Conservation (phyloP, 306 rosid genomes). For the Cucumis melo region DNA sequence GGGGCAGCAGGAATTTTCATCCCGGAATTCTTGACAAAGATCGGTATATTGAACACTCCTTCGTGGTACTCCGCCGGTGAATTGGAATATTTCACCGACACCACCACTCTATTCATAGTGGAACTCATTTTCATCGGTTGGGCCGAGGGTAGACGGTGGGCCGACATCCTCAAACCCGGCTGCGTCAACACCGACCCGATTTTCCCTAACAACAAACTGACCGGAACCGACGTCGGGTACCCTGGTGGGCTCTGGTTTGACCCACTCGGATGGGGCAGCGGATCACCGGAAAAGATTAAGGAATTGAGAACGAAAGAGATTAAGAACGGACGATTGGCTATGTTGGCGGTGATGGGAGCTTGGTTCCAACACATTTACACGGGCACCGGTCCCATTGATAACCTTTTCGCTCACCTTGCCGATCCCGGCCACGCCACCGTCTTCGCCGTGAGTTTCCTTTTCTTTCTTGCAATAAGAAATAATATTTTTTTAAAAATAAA, state of each 20-base stretch:
- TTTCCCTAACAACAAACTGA: constrained; percentile 75
- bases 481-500: too few species aligned
- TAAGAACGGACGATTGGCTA: constrained; percentile 59
- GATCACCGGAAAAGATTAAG: constrained; percentile 57
- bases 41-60: constrained; percentile 52
- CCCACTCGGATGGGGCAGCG: constrained; percentile 64
- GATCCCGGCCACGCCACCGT: constrained; percentile 73
- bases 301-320: constrained; percentile 73
- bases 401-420: constrained; percentile 72
- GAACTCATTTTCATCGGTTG: constrained; percentile 59
- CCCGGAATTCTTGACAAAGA: constrained; percentile 59
- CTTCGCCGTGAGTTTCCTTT: constrained; percentile 32
- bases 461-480: too few species aligned
- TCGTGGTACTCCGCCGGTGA: constrained; percentile 72
- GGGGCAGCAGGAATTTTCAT: constrained; percentile 75
- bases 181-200: constrained; percentile 60
- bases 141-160: constrained; percentile 77
- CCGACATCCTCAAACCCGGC: constrained; percentile 60
- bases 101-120: constrained; percentile 45
- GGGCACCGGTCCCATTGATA: constrained; percentile 64
- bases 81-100: constrained; percentile 60
- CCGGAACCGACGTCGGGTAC: constrained; percentile 65
- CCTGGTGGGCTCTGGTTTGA: constrained; percentile 70
- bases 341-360: constrained; percentile 76
- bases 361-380: constrained; percentile 78